phyloP scores from a whole-genome alignment of 73 alveolate species.

The Paramecium biaurelia region DNA sequence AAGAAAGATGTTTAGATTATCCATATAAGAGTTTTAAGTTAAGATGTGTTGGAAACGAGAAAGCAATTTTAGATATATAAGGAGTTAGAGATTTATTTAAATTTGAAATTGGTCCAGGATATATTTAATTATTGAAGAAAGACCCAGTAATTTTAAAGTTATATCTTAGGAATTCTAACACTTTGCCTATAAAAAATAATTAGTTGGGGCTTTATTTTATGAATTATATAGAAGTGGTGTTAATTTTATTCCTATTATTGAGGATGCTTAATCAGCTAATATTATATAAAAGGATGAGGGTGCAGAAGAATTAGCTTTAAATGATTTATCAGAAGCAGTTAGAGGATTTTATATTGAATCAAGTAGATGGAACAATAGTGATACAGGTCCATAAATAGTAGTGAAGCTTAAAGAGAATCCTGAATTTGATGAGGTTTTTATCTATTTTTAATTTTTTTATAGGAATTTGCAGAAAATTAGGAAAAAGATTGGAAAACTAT shows the following conservation, averaged over 20 bases:
- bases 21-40: slow-evolving; percentile 78
- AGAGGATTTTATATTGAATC: slow-evolving; percentile 63
- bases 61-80: slow-evolving; percentile 70
- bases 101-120: slow-evolving; percentile 77
- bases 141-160: slow-evolving; percentile 55
- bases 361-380: slow-evolving; percentile 60
- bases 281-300: slow-evolving; percentile 50
- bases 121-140: slow-evolving; percentile 67
- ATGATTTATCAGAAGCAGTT: slow-evolving; percentile 49
- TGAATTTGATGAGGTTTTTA: slow-evolving; percentile 54
- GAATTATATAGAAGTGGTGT: slow-evolving; percentile 79
- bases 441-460: background rate
- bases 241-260: slow-evolving; percentile 73
- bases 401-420: slow-evolving; percentile 55
- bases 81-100: slow-evolving; percentile 70
- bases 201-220: slow-evolving; percentile 72
- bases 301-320: slow-evolving; percentile 58
- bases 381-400: slow-evolving; percentile 34
- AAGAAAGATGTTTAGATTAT: slow-evolving; percentile 75
- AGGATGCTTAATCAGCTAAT: slow-evolving; percentile 69
- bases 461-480: slow-evolving; percentile 59
- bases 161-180: slow-evolving; percentile 58
- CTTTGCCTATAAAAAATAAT: slow-evolving; percentile 62
- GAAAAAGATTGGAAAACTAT: slow-evolving; percentile 66
- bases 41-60: slow-evolving; percentile 75